Conservation (phyloP, 2,329 filamentous ascomycete genomes). For the Scedosporium apiospermum region DNA sequence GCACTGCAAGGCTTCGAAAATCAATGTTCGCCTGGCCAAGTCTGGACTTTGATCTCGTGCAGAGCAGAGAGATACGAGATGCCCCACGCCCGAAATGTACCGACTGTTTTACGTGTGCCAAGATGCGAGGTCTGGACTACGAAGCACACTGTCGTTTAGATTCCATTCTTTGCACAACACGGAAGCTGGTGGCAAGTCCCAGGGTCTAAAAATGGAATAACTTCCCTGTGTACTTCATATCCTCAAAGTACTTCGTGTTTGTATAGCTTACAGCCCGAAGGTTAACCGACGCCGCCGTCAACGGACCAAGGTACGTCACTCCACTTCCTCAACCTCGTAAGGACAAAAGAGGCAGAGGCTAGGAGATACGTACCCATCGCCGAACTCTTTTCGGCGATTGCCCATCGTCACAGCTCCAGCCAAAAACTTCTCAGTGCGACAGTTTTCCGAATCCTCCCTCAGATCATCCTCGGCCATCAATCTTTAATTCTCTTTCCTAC, state of each 20-base stretch:
- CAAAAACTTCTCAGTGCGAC: background rate
- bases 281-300: background rate
- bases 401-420: background rate
- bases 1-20: too few relatives aligned
- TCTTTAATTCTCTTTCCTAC: background rate
- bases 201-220: too few relatives aligned
- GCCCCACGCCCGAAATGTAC: too few relatives aligned
- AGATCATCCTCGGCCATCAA: background rate
- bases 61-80: too few relatives aligned
- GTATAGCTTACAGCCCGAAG: background rate
- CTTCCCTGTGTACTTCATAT: too few relatives aligned
- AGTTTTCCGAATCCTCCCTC: background rate
- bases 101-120: too few relatives aligned
- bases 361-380: background rate
- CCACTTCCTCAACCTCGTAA: background rate
- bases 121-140: too few relatives aligned
- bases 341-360: background rate
- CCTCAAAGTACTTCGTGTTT: background rate
- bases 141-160: too few relatives aligned
- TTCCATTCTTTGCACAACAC: too few relatives aligned
- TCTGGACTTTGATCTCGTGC: too few relatives aligned
- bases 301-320: background rate
- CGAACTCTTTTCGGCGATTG: background rate
- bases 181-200: too few relatives aligned
- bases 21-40: too few relatives aligned